Conservation (phyloP, 2,329 filamentous ascomycete species). For the Setomelanomma holmii region DNA sequence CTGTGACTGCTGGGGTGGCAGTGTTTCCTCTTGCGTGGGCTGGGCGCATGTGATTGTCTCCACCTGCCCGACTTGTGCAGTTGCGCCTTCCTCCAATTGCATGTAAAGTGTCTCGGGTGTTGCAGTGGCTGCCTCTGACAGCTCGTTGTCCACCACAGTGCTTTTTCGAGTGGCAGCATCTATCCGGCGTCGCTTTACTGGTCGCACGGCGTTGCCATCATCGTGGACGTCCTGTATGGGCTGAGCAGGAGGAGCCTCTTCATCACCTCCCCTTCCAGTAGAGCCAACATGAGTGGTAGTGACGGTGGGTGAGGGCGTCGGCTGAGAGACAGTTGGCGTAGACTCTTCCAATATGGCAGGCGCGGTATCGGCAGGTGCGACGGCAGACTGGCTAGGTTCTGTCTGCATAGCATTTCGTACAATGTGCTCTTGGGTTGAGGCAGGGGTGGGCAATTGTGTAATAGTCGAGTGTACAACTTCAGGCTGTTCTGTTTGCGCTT, state of each 20-base stretch:
- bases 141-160: neutral
- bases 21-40: no score
- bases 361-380: neutral
- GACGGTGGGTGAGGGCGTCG: neutral
- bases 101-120: no score
- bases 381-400: neutral
- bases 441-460: slow-evolving; percentile 32
- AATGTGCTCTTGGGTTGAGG: slow-evolving; percentile 29
- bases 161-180: slow-evolving; percentile 12
- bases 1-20: neutral
- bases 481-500: slow-evolving; percentile 14
- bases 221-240: slow-evolving; percentile 9
- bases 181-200: slow-evolving; percentile 31
- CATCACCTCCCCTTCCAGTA: neutral
- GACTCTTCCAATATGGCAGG: neutral
- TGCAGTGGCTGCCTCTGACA: neutral
- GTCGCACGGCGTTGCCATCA: slow-evolving; percentile 15
- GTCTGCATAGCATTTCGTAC: slow-evolving; percentile 8
- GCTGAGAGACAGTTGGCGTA: neutral
- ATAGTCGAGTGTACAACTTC: slow-evolving; percentile 14
- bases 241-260: neutral
- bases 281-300: neutral
- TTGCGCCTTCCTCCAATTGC: no score
- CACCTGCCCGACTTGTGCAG: no score
- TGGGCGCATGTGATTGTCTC: no score